A percentile compares a stretch with the other conserved stretches of the same genome.
Evolutionary conservation across 2,329 filamentous ascomycete species (phyloP).

Genomic region (Apiospora aurea): DNA sequence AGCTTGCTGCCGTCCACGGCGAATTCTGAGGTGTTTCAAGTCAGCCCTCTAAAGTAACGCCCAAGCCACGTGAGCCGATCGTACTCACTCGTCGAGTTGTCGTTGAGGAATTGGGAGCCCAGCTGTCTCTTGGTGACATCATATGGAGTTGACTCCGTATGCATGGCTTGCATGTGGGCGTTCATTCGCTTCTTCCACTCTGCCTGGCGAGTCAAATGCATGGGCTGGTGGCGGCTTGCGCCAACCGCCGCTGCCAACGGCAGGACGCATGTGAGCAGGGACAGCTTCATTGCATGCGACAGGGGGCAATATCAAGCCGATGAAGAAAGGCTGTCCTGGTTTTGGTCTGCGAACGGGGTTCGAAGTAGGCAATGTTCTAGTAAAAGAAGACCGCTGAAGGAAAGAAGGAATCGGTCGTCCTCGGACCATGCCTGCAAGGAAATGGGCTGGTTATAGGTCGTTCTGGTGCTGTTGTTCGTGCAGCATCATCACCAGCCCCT

Average conservation of each 20-base stretch:
- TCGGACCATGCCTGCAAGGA: not conserved
- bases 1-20: slow-evolving; percentile 66
- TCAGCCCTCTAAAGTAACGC: not conserved
- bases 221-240: not conserved
- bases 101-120: slow-evolving; percentile 24
- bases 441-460: not conserved
- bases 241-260: not conserved
- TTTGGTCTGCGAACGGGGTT: not conserved
- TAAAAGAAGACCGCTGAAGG: not conserved
- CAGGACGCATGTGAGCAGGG: not conserved
- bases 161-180: not conserved
- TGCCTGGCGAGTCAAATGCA: slow-evolving; percentile 19
- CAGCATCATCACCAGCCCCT: not conserved
- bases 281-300: not conserved
- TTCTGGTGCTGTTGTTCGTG: not conserved
- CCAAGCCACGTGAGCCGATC: not conserved
- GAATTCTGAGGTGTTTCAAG: slow-evolving; percentile 50
- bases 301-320: not conserved
- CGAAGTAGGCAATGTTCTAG: not conserved
- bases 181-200: slow-evolving; percentile 17
- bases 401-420: not conserved
- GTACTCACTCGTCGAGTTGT: slow-evolving; percentile 22
- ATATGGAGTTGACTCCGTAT: no score
- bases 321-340: not conserved
- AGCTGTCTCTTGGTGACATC: slow-evolving; percentile 22